Evolutionary conservation across 345 rosid species (phyloP), one percentile per base, ranked within the genome.

Genomic region (Aegle marmelos): DNA sequence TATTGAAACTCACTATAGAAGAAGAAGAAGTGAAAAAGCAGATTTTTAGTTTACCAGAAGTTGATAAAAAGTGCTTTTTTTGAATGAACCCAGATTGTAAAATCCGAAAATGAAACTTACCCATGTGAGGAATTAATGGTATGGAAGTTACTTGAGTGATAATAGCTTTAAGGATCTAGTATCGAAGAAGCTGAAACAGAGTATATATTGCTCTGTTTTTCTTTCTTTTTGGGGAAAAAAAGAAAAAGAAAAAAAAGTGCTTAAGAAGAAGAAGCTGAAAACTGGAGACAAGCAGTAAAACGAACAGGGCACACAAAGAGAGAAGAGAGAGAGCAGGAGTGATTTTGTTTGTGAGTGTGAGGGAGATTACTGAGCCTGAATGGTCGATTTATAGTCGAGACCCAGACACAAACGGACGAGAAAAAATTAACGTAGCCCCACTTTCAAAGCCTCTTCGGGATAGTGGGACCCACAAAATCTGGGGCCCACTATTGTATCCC

Each of bases 381-480:
- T 6, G 74, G 28, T 53, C 16, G 22, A 70, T 82, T 73, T 83
- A 83, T 86, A 83, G 84, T 81, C 57, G 84, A 17, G 61, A n/a
- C 56, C 68, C 79, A 16, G 48, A 67, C 82, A 57, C 82, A 21
- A 82, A 41, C 76, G 71, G 86, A 83, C 84, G 80, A 79, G 59
- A 41, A 57, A 25, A 19, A n/a, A 33, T 4, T 17, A 3, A 37
- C 11, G 17, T 34, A 3, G n/a, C 24, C 33, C 78, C 58, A 27
- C 59, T 21, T 65, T 21, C 25, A 53, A 28, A 56, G 36, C 53
- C 31, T 3, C 48, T n/a, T 39, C 1, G 19, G 39, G 22, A 7
- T 34, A 14, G 16, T 25, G 54, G 77, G 80, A 25, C 73, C 78
- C 76, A 50, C 56, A 41, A 13, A 0, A 16, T 4, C 16, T 14